Conservation (phyloP, 2,329 filamentous ascomycete genomes). For the Rutstroemia sp. region DNA sequence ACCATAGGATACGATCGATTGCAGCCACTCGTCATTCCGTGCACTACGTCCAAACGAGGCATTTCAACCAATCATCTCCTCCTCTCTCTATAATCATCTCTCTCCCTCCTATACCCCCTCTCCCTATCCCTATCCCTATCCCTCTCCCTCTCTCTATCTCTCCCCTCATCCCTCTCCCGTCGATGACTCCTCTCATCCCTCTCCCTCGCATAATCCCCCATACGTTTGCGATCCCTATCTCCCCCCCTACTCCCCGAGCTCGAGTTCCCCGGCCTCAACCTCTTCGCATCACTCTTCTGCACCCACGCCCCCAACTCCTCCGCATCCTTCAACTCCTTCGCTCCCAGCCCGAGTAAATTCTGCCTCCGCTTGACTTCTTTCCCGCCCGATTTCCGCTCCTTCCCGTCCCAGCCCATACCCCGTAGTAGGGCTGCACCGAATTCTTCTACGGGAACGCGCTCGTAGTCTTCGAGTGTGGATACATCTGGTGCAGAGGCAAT, state of each 20-base stretch:
- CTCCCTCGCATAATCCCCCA: conserved; percentile 35
- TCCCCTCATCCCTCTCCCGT: conserved; percentile 24
- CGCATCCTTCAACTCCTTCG: conserved; percentile 66
- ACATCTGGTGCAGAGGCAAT: conserved; percentile 65
- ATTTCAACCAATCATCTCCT: background rate
- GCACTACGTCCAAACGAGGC: conserved; percentile 1
- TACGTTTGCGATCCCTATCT: conserved; percentile 34
- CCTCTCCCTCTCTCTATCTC: conserved; percentile 22
- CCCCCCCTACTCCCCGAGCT: conserved; percentile 11
- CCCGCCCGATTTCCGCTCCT: conserved; percentile 49
- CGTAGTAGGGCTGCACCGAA: conserved; percentile 86
- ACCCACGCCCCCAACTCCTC: conserved; percentile 78
- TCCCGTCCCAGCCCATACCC: conserved; percentile 89
- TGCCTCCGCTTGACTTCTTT: conserved; percentile 63
- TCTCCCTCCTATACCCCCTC: conserved; percentile 19
- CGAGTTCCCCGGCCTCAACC: conserved; percentile 32
- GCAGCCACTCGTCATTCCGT: background rate
- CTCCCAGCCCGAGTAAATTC: conserved; percentile 80
- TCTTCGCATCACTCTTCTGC: conserved; percentile 53
- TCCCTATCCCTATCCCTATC: conserved; percentile 20
- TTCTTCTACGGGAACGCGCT: conserved; percentile 83
- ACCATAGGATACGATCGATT: background rate
- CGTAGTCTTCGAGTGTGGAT: conserved; percentile 77
- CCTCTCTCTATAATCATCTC: conserved; percentile 22
- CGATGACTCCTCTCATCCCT: conserved; percentile 33